Evolutionary conservation across 2,329 filamentous ascomycete species (phyloP).

Genomic region (Phyllosticta citrichinensis): DNA sequence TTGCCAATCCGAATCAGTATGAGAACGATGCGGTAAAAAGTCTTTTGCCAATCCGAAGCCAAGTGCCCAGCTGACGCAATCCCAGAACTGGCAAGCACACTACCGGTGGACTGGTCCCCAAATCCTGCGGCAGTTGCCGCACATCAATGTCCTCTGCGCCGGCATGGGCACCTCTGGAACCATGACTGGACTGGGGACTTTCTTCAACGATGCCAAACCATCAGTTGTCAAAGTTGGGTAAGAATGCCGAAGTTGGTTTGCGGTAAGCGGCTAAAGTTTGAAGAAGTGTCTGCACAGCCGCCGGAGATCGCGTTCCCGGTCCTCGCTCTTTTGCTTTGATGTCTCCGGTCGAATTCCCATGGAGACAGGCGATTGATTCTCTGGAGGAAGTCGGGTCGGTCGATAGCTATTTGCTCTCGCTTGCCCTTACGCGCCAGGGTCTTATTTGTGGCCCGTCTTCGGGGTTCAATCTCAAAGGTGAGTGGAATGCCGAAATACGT

Average conservation of each 20-base stretch:
- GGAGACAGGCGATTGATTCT: conserved; percentile 45
- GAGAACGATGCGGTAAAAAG: conserved; percentile 37
- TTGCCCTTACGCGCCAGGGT: conserved; percentile 47
- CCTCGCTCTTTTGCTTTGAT: conserved; percentile 44
- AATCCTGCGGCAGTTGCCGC: conserved; percentile 45
- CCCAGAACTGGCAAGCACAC: conserved; percentile 46
- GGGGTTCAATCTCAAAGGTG: conserved; percentile 42
- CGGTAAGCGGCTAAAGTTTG: not conserved
- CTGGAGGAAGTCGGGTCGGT: conserved; percentile 48
- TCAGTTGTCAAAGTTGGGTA: conserved; percentile 16
- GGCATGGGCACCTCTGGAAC: conserved; percentile 49
- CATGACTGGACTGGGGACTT: conserved; percentile 28
- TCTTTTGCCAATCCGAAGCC: not conserved
- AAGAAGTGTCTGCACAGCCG: conserved; percentile 45
- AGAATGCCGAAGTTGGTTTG: not conserved
- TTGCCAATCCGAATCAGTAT: conserved; percentile 48
- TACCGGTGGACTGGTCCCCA: conserved; percentile 51
- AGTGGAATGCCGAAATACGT: conserved; percentile 17
- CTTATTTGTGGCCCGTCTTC: conserved; percentile 52
- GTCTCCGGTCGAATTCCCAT: conserved; percentile 46
- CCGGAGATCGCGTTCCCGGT: conserved; percentile 49
- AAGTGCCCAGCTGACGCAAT: conserved; percentile 15
- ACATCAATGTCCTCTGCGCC: conserved; percentile 47
- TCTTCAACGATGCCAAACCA: conserved; percentile 39
- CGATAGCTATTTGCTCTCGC: conserved; percentile 44